A percentile compares a stretch with the other conserved stretches of the same genome.
These are phyloP conservation scores for Zanthoxylum bungeanum DNA, from an alignment of 345 rosid species.

Conservation along the genomic window DNA sequence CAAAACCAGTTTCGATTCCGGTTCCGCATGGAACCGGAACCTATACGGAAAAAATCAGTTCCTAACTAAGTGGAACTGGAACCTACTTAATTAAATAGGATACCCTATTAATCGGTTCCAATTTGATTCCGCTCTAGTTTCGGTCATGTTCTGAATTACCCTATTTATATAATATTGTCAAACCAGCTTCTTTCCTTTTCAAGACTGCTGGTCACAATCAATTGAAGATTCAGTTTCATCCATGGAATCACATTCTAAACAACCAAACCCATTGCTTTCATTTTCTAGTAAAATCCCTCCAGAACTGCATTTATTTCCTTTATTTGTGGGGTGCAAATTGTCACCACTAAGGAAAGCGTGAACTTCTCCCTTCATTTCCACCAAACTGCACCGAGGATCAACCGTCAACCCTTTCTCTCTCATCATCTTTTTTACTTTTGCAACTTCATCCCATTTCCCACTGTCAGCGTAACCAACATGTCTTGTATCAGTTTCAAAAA, in stretches of 20 bases:
- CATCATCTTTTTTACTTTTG: constrained; percentile 57
- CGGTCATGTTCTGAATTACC: too few relatives aligned
- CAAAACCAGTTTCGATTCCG: too few relatives aligned
- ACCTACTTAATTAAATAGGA: too few relatives aligned
- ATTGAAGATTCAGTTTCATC: constrained; percentile 49
- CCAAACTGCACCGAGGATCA: constrained; percentile 91
- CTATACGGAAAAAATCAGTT: too few relatives aligned
- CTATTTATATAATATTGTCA: too few relatives aligned
- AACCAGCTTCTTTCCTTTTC: not conserved
- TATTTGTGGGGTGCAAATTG: constrained; percentile 51
- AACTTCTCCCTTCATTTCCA: constrained; percentile 70
- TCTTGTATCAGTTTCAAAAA: constrained; percentile 54
- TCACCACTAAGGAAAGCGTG: constrained; percentile 81
- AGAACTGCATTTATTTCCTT: constrained; percentile 55
- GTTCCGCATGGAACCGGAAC: too few relatives aligned
- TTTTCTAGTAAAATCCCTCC: constrained; percentile 58
- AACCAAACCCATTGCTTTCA: constrained; percentile 38
- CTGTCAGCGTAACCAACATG: constrained; percentile 64
- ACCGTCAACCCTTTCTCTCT: constrained; percentile 57
- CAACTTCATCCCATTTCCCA: constrained; percentile 71
- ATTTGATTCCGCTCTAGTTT: too few relatives aligned
- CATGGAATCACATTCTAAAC: constrained; percentile 29
- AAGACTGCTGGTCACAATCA: not conserved
- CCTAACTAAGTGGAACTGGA: too few relatives aligned
- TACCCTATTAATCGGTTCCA: too few relatives aligned